These are phyloP conservation scores for Calvatia gigantea DNA, from an alignment of 768 basidiomycete genomes.

Conservation along the genomic window DNA sequence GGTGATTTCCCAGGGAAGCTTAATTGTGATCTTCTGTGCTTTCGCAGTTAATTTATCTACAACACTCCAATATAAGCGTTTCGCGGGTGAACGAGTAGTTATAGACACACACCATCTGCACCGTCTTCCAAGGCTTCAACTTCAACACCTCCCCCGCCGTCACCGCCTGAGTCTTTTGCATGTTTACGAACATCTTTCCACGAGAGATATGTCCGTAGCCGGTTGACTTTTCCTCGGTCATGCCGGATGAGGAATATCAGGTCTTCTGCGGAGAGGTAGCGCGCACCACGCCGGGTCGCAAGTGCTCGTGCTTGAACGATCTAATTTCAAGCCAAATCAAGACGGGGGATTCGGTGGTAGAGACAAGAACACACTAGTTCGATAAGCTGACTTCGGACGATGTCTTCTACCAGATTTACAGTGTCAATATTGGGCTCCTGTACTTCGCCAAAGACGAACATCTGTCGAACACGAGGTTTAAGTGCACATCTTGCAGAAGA, in stretches of 20 bases:
- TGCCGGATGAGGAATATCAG: slow-evolving; percentile 95
- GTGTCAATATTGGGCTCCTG: slow-evolving; percentile 87
- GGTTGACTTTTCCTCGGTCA: slow-evolving; percentile 91
- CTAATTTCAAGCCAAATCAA: slow-evolving; percentile 31
- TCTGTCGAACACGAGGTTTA: slow-evolving; percentile 41
- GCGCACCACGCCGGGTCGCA: slow-evolving; percentile 77
- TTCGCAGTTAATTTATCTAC: slow-evolving; percentile 78
- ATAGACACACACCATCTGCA: slow-evolving; percentile 57
- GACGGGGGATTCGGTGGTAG: neutral
- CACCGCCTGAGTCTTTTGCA: slow-evolving; percentile 86
- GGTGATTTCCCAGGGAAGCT: slow-evolving; percentile 93
- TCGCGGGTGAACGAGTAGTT: neutral
- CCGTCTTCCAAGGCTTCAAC: slow-evolving; percentile 83
- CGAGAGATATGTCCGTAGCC: slow-evolving; percentile 86
- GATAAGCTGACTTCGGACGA: slow-evolving; percentile 85
- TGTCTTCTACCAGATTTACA: slow-evolving; percentile 93
- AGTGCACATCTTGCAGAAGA: neutral
- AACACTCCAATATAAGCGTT: neutral
- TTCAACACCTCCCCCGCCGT: slow-evolving; percentile 76
- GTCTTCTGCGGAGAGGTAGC: slow-evolving; percentile 88
- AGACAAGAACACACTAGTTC: slow-evolving; percentile 60
- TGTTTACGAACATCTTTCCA: slow-evolving; percentile 98
- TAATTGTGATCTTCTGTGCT: slow-evolving; percentile 90
- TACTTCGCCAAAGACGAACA: slow-evolving; percentile 97
- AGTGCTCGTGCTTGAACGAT: slow-evolving; percentile 87